Evolutionary conservation across 1,284 basidiomycete species (phyloP).

Genomic region (Abortiporus biennis): DNA sequence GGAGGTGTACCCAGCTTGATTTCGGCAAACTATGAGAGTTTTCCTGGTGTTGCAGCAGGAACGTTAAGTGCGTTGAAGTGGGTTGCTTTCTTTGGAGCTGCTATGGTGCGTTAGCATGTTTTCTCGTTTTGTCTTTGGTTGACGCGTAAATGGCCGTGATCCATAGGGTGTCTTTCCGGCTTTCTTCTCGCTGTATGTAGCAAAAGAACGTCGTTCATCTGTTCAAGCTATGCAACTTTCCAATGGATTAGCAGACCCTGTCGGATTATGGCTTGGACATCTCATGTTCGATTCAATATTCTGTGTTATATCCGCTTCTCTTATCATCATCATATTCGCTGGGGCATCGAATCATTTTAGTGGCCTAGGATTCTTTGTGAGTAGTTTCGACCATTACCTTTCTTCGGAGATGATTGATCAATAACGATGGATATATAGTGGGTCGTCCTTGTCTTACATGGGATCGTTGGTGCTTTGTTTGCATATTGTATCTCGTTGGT

Average conservation of each 20-base stretch:
- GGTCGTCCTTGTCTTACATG: conserved; percentile 67
- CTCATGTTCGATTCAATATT: conserved; percentile 68
- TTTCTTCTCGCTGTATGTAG: conserved; percentile 74
- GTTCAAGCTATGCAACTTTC: conserved; percentile 77
- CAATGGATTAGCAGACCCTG: conserved; percentile 68
- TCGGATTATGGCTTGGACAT: conserved; percentile 77
- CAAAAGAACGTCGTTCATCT: conserved; percentile 57
- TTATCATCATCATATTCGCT: conserved; percentile 61
- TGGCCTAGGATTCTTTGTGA: conserved; percentile 62
- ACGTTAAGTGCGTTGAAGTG: conserved; percentile 61
- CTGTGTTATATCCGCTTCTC: conserved; percentile 48
- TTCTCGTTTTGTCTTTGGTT: not conserved
- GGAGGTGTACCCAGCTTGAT: conserved; percentile 40
- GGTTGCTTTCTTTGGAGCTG: conserved; percentile 61
- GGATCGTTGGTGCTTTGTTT: conserved; percentile 61
- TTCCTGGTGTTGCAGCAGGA: conserved; percentile 46
- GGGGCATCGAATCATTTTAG: conserved; percentile 56
- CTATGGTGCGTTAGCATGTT: conserved; percentile 57
- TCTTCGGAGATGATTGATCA: too few species aligned
- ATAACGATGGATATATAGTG: too few species aligned
- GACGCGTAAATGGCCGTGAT: not conserved
- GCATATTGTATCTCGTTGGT: conserved; percentile 62
- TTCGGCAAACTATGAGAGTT: conserved; percentile 43
- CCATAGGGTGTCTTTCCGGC: conserved; percentile 67
- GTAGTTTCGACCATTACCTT: too few species aligned